Evolutionary conservation across 1,284 basidiomycete species (phyloP), one percentile per base, ranked within the genome.

Genomic region (Pseudozyma thailandica): DNA sequence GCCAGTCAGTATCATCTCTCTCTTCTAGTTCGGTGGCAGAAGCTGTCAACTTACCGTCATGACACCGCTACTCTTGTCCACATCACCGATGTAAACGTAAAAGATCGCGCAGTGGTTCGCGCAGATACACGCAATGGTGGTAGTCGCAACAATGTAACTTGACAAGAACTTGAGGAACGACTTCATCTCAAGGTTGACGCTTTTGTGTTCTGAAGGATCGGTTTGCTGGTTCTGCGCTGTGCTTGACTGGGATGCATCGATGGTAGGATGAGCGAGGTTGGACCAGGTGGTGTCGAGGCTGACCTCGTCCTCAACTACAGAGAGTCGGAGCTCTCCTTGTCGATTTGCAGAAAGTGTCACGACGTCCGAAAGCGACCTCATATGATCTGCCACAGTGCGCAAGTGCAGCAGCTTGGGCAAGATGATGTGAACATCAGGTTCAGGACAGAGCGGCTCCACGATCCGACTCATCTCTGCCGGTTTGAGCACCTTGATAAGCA

Each of bases 71-170:
- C 62, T 52, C 35, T 77, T 71, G 42, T 77, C 66, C 10, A 74
- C 56, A 10, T 80, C 74, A 9, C 81, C 80, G 25, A 83, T 73
- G 56, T 83, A 83, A 50, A 83, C 80, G 63, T 83, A 83, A 39
- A 83, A 82, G 58, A 83, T 82, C 38, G 77, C 80, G 58, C 80
- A 82, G 57, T 82, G 81, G 28, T 61, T 60, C 20, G 61, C 53
- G 71, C 82, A 83, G 47, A 83, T 71, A 73, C 79, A 81, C 5
- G 75, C 77, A 43, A 83, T 82, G 2, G 81, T 81, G 10, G 74
- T 76, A 1, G 74, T 72, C 2, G 69, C 73, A 33, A 83, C 77
- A n/a, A 71, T 42, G 74, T 83, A 78, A 42, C 68, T 65, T 37
- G 68, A 75, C 35, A 83, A 66, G 58, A 82, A 82, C 33, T 78